These are phyloP conservation scores for Suhomyces faveliae DNA, from an alignment of 805 yeast species.

Conservation along the genomic window DNA sequence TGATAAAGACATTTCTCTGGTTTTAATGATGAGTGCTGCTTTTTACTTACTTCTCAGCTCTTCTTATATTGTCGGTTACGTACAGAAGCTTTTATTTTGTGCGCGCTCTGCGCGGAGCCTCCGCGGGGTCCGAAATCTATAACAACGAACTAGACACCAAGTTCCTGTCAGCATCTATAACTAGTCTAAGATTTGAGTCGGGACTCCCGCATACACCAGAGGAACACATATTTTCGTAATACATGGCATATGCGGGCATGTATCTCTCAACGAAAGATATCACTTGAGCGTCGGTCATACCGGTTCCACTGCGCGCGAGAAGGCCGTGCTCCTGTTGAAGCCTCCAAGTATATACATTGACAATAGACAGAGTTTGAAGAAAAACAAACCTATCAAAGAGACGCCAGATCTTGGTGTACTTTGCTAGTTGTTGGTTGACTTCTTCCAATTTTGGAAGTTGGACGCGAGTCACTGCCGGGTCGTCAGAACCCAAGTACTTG, in stretches of 20 bases:
- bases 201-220: slow-evolving; percentile 10
- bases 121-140: not conserved
- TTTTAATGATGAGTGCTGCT: not conserved
- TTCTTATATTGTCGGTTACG: slow-evolving; percentile 2
- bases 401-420: slow-evolving; percentile 57
- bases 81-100: not conserved
- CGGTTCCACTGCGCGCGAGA: slow-evolving; percentile 51
- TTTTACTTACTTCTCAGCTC: not conserved
- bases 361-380: slow-evolving; percentile 56
- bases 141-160: slow-evolving; percentile 5
- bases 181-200: slow-evolving; percentile 15
- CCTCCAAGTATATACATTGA: slow-evolving; percentile 77
- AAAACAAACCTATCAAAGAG: slow-evolving; percentile 59
- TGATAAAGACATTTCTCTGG: slow-evolving; percentile 5
- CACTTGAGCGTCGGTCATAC: slow-evolving; percentile 80
- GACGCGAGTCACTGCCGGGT: slow-evolving; percentile 19
- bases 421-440: slow-evolving; percentile 52
- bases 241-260: slow-evolving; percentile 80
- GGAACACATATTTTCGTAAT: slow-evolving; percentile 47
- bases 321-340: slow-evolving; percentile 68
- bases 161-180: slow-evolving; percentile 14
- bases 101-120: not conserved
- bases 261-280: slow-evolving; percentile 71
- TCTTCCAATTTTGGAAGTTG: slow-evolving; percentile 27
- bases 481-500: slow-evolving; percentile 18